A percentile compares a stretch with the other conserved stretches of the same genome.
Evolutionary conservation across 345 rosid genomes (phyloP).

Genomic region (Rhodamnia argentea): DNA sequence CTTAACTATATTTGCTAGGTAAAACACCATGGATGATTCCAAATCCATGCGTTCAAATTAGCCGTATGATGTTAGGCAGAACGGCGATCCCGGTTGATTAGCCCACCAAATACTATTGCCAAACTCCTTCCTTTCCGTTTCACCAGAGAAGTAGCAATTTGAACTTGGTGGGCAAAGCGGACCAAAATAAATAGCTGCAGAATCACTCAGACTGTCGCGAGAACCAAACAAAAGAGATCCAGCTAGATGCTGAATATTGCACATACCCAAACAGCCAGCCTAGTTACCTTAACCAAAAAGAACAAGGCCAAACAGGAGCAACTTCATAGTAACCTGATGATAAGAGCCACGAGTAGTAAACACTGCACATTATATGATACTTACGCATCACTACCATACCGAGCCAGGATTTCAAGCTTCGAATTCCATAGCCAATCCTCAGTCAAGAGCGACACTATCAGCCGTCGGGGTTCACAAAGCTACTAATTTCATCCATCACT

Average conservation of each 20-base stretch:
- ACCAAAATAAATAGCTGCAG: conserved; percentile 14
- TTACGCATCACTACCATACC: background rate
- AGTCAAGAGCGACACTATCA: conserved; percentile 8
- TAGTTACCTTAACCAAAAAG: conserved; percentile 3
- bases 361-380: conserved; percentile 14
- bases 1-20: conserved; percentile 21
- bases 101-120: conserved; percentile 19
- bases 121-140: background rate
- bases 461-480: conserved; percentile 43
- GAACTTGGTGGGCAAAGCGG: conserved; percentile 8
- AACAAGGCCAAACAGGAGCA: conserved; percentile 3
- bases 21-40: conserved; percentile 19
- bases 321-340: conserved; percentile 3
- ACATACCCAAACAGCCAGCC: conserved; percentile 6
- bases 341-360: conserved; percentile 16
- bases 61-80: conserved; percentile 24
- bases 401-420: conserved; percentile 3
- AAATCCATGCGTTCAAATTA: conserved; percentile 31
- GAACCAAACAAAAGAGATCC: conserved; percentile 10
- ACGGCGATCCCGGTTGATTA: conserved; percentile 10
- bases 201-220: background rate
- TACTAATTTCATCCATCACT: conserved; percentile 66
- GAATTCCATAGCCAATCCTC: conserved; percentile 11
- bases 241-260: conserved; percentile 28
- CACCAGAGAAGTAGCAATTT: conserved; percentile 3